Percentiles rank a stretch among this genome's conserved stretches.
Conservation (phyloP, 331 rosid genomes). For the Quercus tomentella region DNA sequence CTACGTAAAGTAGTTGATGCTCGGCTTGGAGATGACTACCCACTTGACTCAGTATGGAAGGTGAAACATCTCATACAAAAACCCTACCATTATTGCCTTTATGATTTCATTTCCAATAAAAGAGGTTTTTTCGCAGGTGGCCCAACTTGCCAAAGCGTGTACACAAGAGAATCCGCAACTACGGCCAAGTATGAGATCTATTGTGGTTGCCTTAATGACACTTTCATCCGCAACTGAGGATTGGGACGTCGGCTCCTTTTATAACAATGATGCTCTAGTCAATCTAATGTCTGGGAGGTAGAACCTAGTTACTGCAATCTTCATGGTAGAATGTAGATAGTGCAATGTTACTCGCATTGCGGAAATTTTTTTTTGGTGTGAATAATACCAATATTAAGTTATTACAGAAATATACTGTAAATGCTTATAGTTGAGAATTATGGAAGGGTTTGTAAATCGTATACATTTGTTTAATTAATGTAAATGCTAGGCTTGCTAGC, state of each 20-base stretch:
- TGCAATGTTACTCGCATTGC: background rate
- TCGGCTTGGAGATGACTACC: slow-evolving; percentile 68
- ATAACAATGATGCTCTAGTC: slow-evolving; percentile 54
- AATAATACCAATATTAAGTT: background rate
- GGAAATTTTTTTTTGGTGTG: background rate
- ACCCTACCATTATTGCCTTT: background rate
- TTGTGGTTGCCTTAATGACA: slow-evolving; percentile 77
- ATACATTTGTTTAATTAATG: background rate
- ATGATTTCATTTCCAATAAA: slow-evolving; percentile 11
- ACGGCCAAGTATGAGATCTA: slow-evolving; percentile 82
- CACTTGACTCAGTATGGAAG: slow-evolving; percentile 69
- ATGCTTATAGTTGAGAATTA: slow-evolving; percentile 9
- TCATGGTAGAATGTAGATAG: background rate
- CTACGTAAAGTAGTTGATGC: slow-evolving; percentile 70
- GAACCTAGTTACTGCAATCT: background rate
- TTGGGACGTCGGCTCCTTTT: slow-evolving; percentile 75
- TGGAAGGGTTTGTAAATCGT: slow-evolving; percentile 8
- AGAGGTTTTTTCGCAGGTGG: slow-evolving; percentile 53
- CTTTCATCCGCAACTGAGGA: slow-evolving; percentile 62
- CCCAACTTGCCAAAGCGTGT: slow-evolving; percentile 74
- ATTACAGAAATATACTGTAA: slow-evolving; percentile 6
- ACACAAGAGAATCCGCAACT: slow-evolving; percentile 55
- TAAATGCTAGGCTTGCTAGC: background rate
- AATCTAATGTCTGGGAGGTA: slow-evolving; percentile 74
- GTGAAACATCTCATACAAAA: slow-evolving; percentile 29